Conservation (phyloP, 2,329 filamentous ascomycete genomes). For the Geosmithia flava region DNA sequence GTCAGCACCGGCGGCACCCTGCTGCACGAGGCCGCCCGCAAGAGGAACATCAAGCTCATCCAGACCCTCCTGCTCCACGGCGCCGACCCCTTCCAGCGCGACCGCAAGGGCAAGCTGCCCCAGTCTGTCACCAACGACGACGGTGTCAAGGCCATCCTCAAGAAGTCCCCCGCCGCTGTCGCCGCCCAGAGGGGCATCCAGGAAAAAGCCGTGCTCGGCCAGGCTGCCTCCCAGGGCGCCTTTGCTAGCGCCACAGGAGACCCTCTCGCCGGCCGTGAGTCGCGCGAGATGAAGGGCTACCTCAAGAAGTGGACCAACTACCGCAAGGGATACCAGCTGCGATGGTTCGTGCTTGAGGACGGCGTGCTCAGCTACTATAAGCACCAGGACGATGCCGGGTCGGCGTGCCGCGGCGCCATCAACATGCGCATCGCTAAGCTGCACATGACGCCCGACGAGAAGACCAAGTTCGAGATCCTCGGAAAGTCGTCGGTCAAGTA, state of each 20-base stretch:
- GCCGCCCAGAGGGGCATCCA: conserved; percentile 92
- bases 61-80: conserved; percentile 86
- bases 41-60: conserved; percentile 76
- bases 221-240: conserved; percentile 44
- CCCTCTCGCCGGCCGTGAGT: conserved; percentile 65
- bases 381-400: conserved; percentile 93
- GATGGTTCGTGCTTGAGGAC: conserved; percentile 97
- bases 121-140: conserved; percentile 97
- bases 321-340: conserved; percentile 86
- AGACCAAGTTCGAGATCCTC: conserved; percentile 94
- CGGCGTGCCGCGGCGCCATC: conserved; percentile 91
- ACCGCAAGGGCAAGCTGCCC: conserved; percentile 88
- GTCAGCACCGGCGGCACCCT: conserved; percentile 79
- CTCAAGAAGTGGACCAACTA: conserved; percentile 99
- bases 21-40: conserved; percentile 84
- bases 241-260: conserved; percentile 42
- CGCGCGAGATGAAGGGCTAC: conserved; percentile 95
- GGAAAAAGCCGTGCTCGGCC: conserved; percentile 89
- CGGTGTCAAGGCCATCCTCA: conserved; percentile 73
- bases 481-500: conserved; percentile 99
- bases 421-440: conserved; percentile 96
- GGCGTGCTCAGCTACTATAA: conserved; percentile 98
- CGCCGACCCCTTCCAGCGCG: conserved; percentile 87
- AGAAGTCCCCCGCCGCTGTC: conserved; percentile 86
- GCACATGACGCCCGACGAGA: conserved; percentile 94